phyloP scores from a whole-genome alignment of 352 stramenopile species.

The Globisporangium cylindrosporum region DNA sequence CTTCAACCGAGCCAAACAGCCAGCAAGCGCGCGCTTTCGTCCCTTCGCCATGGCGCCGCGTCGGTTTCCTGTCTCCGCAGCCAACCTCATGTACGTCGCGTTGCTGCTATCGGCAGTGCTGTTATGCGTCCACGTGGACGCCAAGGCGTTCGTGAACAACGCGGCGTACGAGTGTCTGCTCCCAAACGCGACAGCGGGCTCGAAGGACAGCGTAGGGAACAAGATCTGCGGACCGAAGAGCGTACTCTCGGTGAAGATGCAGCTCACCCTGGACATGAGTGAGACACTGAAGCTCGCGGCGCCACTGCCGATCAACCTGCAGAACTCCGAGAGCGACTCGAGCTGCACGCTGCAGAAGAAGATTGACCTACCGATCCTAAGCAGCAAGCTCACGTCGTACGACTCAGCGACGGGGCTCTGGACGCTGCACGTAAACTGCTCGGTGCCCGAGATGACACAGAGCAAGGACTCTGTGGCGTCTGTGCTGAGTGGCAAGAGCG shows the following conservation, averaged over 20 bases:
- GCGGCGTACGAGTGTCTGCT: constrained; percentile 17
- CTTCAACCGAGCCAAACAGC: constrained; percentile 1
- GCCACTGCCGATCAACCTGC: constrained; percentile 13
- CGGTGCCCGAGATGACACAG: constrained; percentile 11
- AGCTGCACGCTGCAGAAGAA: constrained; percentile 21
- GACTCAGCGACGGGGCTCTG: constrained; percentile 14
- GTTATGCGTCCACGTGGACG: constrained; percentile 5
- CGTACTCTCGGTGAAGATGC: constrained; percentile 17
- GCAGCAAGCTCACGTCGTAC: constrained; percentile 18
- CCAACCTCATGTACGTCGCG: neutral
- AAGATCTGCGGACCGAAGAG: constrained; percentile 16
- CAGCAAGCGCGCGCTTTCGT: neutral
- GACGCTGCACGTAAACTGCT: constrained; percentile 24
- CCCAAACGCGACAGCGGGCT: neutral
- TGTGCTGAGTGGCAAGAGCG: constrained; percentile 11
- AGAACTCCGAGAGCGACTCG: constrained; percentile 16
- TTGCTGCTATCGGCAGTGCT: neutral
- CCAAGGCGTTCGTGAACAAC: constrained; percentile 23
- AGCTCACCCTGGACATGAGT: constrained; percentile 14
- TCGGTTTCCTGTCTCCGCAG: neutral
- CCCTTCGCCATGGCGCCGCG: neutral
- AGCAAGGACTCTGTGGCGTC: constrained; percentile 9
- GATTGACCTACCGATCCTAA: constrained; percentile 14
- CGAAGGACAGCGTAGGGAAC: neutral
- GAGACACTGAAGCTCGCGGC: constrained; percentile 11